Percentiles rank a stretch among this genome's conserved stretches.
Evolutionary conservation across 2,329 filamentous ascomycete species (phyloP).

Genomic region (Beauveria varroae): DNA sequence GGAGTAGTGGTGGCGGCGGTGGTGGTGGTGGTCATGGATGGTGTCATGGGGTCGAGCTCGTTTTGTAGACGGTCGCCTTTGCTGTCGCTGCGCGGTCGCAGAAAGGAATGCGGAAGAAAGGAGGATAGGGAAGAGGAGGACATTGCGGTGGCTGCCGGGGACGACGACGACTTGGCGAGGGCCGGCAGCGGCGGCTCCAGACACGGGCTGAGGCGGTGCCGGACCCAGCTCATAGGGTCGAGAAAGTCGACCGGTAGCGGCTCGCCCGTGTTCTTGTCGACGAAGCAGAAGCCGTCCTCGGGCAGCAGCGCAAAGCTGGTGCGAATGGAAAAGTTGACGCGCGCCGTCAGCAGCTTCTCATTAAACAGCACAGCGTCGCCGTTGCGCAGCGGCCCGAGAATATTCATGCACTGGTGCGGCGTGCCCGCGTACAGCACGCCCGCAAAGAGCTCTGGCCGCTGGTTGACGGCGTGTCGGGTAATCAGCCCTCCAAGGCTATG

Average conservation of each 20-base stretch:
- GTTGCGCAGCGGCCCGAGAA: slow-evolving; percentile 80
- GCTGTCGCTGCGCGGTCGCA: slow-evolving; percentile 38
- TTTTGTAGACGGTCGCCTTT: slow-evolving; percentile 39
- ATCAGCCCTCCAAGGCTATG: slow-evolving; percentile 86
- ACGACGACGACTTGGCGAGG: slow-evolving; percentile 27
- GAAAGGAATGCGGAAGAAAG: slow-evolving; percentile 33
- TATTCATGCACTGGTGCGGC: slow-evolving; percentile 82
- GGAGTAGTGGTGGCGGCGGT: slow-evolving; percentile 5
- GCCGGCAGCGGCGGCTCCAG: slow-evolving; percentile 60
- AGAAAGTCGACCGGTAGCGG: slow-evolving; percentile 82
- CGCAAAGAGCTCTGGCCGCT: slow-evolving; percentile 74
- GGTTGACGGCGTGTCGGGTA: slow-evolving; percentile 79
- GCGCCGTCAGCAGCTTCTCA: slow-evolving; percentile 80
- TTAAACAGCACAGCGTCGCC: slow-evolving; percentile 90
- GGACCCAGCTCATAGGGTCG: slow-evolving; percentile 69
- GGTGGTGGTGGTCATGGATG: slow-evolving; percentile 19
- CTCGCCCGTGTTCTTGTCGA: slow-evolving; percentile 74
- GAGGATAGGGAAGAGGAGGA: slow-evolving; percentile 33
- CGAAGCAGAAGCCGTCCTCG: slow-evolving; percentile 79
- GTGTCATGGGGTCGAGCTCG: slow-evolving; percentile 16
- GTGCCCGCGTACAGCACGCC: slow-evolving; percentile 81
- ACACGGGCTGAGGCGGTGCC: slow-evolving; percentile 71
- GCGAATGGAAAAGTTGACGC: slow-evolving; percentile 86
- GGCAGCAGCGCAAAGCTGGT: slow-evolving; percentile 81
- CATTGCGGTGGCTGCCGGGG: no score